Base-by-base conservation (phyloP, 208 protist genomes). In the Trypanosoma melophagium region DNA sequence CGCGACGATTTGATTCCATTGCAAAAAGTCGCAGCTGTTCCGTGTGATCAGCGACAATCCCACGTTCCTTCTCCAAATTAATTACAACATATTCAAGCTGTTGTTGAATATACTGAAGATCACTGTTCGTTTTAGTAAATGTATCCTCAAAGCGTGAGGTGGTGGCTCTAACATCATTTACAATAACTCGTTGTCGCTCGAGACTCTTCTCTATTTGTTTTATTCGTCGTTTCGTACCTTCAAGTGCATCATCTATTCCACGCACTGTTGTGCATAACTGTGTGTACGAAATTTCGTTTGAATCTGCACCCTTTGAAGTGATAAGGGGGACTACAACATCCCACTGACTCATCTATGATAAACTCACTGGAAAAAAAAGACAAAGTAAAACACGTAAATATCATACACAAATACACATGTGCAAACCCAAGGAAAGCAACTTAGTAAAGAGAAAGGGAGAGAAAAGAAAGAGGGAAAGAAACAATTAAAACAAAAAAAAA, bases 21-120 rank as follows among this genome's bases (percentile, higher is more conserved):
- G 79, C 90, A 59, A 93, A 93, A 35, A 93, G 76, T 13, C 87
- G 84, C 31, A 95, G 78, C 73, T 93, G 86, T 69, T 95, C 90
- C 7, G 84, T 93, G 74, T 95, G 90, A 57, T 92, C 86, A 9
- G 90, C 76, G 1, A 95, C 81, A 49, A 93, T 87, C 41, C 87
- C 87, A 61, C 81, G 85, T 62, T 92, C 81, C 1, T 74, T 59
- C 60, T 93, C 86, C 10, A 93, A 55, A 65, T 78, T 84, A 60
- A 90, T 81, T 8, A 93, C 81, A 21, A 92, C 87, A 69, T 86
- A 87, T 69, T 95, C 85, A 2, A 95, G 74, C 60, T 95, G 87
- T 75, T 90, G 87, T 64, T 93, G 90, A 35, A 83, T 84, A 69
- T 91, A 91, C 38, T 84, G 69, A 47, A 93, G 65, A 61, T 95